phyloP scores from a whole-genome alignment of 495 filamentous ascomycete species.

The Talaromyces trachyspermus region DNA sequence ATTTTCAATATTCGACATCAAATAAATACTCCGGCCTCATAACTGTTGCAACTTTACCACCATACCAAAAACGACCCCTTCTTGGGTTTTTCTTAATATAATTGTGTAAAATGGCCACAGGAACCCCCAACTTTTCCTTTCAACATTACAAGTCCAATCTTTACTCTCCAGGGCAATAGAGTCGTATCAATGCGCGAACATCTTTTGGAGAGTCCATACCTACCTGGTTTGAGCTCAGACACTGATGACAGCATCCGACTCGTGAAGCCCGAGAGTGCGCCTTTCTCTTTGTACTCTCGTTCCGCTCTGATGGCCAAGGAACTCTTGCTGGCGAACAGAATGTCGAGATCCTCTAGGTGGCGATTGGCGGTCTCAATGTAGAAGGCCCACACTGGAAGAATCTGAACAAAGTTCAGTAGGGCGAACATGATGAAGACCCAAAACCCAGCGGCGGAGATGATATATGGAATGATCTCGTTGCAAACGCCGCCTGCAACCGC shows the following conservation, averaged over 20 bases:
- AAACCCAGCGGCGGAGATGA: slow-evolving; percentile 30
- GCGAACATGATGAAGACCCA: slow-evolving; percentile 42
- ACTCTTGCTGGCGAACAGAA: slow-evolving; percentile 30
- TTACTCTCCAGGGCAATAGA: background rate
- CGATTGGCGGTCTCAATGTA: slow-evolving; percentile 46
- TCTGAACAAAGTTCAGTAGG: slow-evolving; percentile 34
- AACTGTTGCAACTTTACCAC: too few relatives aligned
- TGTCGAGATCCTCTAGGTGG: slow-evolving; percentile 41
- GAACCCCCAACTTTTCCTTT: background rate
- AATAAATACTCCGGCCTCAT: too few relatives aligned
- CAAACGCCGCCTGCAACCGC: slow-evolving; percentile 40
- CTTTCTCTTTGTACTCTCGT: slow-evolving; percentile 6
- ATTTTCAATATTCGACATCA: too few relatives aligned
- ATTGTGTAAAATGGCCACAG: background rate
- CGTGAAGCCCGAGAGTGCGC: background rate
- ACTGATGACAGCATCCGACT: slow-evolving; percentile 4
- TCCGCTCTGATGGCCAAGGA: slow-evolving; percentile 1
- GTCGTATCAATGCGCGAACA: background rate
- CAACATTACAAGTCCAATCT: background rate
- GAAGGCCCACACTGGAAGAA: slow-evolving; percentile 38
- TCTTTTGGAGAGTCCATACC: slow-evolving; percentile 4
- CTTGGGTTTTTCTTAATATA: too few relatives aligned
- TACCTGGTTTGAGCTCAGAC: background rate
- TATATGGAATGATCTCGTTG: slow-evolving; percentile 35
- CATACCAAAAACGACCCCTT: too few relatives aligned